Conservation (phyloP, 495 filamentous ascomycete species). For the Penicillium egyptiacum region DNA sequence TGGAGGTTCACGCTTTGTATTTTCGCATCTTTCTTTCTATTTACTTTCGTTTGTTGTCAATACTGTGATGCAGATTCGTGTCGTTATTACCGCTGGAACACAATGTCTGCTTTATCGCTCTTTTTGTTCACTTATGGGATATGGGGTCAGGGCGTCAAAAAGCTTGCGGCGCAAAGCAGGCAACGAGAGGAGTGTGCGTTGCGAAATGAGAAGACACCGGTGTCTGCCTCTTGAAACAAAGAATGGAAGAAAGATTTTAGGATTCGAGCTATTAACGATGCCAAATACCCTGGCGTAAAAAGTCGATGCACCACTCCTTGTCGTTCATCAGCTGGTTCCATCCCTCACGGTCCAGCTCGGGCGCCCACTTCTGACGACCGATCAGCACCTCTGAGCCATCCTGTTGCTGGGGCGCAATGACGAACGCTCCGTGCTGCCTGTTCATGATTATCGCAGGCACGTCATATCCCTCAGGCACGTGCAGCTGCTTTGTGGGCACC, state of each 20-base stretch:
- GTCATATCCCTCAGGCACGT: no score
- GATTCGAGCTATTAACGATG: no score
- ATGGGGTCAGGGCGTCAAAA: slow-evolving; percentile 2
- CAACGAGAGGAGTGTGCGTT: background rate
- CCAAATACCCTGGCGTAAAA: no score
- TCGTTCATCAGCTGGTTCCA: no score
- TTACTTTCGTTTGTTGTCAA: slow-evolving; percentile 9
- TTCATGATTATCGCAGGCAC: no score
- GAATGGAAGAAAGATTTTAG: background rate
- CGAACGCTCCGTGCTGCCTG: no score
- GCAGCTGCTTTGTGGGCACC: no score
- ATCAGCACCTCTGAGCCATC: no score
- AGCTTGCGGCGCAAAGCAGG: slow-evolving; percentile 6
- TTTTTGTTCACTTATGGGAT: slow-evolving; percentile 9
- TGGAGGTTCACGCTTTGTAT: slow-evolving; percentile 8
- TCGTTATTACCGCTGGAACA: slow-evolving; percentile 12
- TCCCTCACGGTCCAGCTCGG: no score
- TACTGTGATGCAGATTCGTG: slow-evolving; percentile 10
- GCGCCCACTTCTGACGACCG: no score
- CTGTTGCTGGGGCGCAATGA: no score
- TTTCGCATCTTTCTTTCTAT: slow-evolving; percentile 6
- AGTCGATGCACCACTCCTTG: no score
- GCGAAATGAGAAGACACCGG: background rate
- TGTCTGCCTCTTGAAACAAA: background rate
- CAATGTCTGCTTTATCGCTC: background rate